Evolutionary conservation across 768 basidiomycete species (phyloP).

Genomic region (Termitomyces sp.): DNA sequence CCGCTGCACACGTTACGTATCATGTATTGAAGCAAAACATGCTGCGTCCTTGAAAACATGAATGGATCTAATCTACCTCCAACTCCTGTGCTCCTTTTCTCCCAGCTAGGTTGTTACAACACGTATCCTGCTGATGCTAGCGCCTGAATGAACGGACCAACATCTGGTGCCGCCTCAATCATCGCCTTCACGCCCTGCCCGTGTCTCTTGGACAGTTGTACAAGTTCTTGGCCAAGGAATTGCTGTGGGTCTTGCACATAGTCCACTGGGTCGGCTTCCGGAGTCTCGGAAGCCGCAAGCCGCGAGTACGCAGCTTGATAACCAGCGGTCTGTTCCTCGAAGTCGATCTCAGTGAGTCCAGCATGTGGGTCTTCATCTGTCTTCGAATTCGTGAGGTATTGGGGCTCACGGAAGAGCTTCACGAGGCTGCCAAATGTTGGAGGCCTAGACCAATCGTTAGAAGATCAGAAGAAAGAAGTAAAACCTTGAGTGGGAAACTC

Average conservation of each 20-base stretch:
- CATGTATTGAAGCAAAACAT: not conserved
- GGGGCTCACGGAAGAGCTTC: conserved; percentile 74
- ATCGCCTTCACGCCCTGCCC: conserved; percentile 31
- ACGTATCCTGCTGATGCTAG: conserved; percentile 21
- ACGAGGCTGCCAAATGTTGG: conserved; percentile 61
- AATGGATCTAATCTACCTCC: not conserved
- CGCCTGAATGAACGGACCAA: conserved; percentile 22
- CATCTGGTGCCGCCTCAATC: conserved; percentile 27
- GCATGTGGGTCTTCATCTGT: conserved; percentile 44
- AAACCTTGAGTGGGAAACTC: conserved; percentile 9
- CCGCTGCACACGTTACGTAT: not conserved
- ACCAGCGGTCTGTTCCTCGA: conserved; percentile 84
- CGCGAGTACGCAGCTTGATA: conserved; percentile 95
- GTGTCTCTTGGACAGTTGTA: conserved; percentile 28
- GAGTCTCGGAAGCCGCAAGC: conserved; percentile 73
- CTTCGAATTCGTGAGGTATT: conserved; percentile 46
- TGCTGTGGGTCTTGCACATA: conserved; percentile 53
- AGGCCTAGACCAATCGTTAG: conserved; percentile 45
- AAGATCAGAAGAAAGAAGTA: not conserved
- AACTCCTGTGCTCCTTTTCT: not conserved
- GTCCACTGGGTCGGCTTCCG: conserved; percentile 53
- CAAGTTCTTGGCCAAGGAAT: conserved; percentile 45
- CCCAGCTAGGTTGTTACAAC: conserved; percentile 4
- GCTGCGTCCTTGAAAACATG: not conserved
- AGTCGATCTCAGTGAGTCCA: conserved; percentile 74